phyloP scores from a whole-genome alignment of 2,329 filamentous ascomycete species.

The Penicillium nordicum region DNA sequence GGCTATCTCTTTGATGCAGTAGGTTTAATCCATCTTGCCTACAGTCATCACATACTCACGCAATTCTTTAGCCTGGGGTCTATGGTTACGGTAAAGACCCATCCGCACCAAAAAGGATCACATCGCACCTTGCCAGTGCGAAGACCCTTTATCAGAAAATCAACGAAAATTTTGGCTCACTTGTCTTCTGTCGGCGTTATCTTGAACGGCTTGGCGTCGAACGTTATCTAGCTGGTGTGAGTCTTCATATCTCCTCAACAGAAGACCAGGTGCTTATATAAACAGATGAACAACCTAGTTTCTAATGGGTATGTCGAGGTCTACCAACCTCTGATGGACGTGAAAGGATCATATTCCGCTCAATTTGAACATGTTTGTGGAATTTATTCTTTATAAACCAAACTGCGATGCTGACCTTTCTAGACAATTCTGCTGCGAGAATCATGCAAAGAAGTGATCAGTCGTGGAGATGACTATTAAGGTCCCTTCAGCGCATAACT shows the following conservation, averaged over 20 bases:
- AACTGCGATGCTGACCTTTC: conserved; percentile 8
- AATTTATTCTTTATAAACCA: background rate
- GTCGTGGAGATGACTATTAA: conserved; percentile 54
- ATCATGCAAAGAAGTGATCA: conserved; percentile 51
- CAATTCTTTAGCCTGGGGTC: conserved; percentile 42
- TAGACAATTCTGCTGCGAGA: conserved; percentile 50
- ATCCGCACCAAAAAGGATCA: conserved; percentile 34
- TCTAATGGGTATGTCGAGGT: conserved; percentile 56
- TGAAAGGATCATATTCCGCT: conserved; percentile 60
- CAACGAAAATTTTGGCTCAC: conserved; percentile 59
- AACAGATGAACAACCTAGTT: conserved; percentile 57
- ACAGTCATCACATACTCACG: background rate
- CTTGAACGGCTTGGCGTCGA: conserved; percentile 61
- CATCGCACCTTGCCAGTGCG: conserved; percentile 49
- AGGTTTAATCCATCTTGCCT: conserved; percentile 12
- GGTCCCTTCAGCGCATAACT: background rate
- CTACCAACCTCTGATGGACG: conserved; percentile 56
- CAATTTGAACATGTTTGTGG: conserved; percentile 58
- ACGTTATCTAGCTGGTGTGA: conserved; percentile 57
- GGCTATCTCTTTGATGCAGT: conserved; percentile 50
- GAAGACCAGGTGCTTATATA: conserved; percentile 1
- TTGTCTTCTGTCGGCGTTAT: conserved; percentile 61
- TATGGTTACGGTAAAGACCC: conserved; percentile 52
- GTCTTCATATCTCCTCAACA: conserved; percentile 14
- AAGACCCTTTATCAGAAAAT: conserved; percentile 58